Evolutionary conservation across 2,329 filamentous ascomycete species (phyloP).

Genomic region (Epichloe glyceriae): DNA sequence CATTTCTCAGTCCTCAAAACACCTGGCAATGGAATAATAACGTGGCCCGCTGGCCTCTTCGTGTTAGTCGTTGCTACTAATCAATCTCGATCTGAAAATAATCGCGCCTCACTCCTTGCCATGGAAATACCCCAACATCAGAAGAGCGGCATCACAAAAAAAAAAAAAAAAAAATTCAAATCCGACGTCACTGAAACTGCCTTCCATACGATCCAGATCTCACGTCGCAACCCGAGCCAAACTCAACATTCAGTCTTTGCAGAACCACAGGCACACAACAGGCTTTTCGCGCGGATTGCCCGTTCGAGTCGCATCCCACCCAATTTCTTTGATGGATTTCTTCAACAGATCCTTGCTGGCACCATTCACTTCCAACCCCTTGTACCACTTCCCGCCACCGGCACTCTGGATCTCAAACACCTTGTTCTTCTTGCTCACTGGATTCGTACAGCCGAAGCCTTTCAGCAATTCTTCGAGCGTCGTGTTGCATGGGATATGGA

Average conservation of each 20-base stretch:
- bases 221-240: not conserved
- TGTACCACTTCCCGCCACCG: constrained; percentile 46
- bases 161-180: too few relatives aligned
- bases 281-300: constrained; percentile 35
- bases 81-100: too few relatives aligned
- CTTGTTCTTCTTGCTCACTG: constrained; percentile 36
- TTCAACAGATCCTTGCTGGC: constrained; percentile 34
- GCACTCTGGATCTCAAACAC: constrained; percentile 43
- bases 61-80: too few relatives aligned
- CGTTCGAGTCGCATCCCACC: constrained; percentile 42
- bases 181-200: too few relatives aligned
- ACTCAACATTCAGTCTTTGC: constrained; percentile 29
- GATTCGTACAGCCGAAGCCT: constrained; percentile 44
- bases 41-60: too few relatives aligned
- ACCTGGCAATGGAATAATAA: too few relatives aligned
- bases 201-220: too few relatives aligned
- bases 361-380: constrained; percentile 37
- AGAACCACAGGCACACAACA: constrained; percentile 48
- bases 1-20: too few relatives aligned
- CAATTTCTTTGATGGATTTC: constrained; percentile 40
- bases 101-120: too few relatives aligned
- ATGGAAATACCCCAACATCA: too few relatives aligned
- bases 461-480: constrained; percentile 44
- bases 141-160: too few relatives aligned
- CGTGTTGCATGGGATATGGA: constrained; percentile 38